Base-by-base conservation (phyloP, 805 yeast species). In the Metschnikowia arizonensis region DNA sequence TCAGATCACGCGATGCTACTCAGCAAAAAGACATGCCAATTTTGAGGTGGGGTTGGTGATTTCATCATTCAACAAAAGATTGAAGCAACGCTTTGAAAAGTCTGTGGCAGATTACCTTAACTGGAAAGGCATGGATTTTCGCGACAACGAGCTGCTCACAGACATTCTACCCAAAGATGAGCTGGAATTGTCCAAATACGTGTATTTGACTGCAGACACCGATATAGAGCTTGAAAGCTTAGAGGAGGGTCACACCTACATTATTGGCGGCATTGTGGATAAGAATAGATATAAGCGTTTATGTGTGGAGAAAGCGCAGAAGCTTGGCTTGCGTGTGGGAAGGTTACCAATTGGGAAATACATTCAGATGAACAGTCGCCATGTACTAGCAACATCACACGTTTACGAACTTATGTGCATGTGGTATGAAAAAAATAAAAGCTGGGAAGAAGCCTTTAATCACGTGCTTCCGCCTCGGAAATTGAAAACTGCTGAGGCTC, bases 231-330 rank as follows among this genome's bases (percentile, higher is more conserved):
- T 93, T 29, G 79, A 76, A 9, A 77, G 71, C 21, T 68, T 91
- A 44, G 81, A 83, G 49, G 78, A 81, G 4, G 86, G 83, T 2
- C 71, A 74, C 60, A 86, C 95, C 0, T 91, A 91, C 55, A 79
- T 91, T 34, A 81, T 91, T 40, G 99, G 99, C 8, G 99, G 98
- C 0, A 91, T 91, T 46, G 98, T 91, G 2, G 99, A 91, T 63
- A 91, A 91, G 63, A 95, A 95, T 48, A 77, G 98, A 55, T 83
- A 89, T 67, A 87, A 88, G 64, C 72, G 74, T 50, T 64, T 91
- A 28, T 91, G 99, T 62, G 73, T 79, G 39, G 76, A 85, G 51
- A 93, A 90, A 63, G 98, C 98, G 0, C 75, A 81, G 52, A 67
- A 73, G 47, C 65, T 86, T 53, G 88, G 90, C 0, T 72, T 91